Percentiles rank a stretch among this genome's conserved stretches.
Conservation (phyloP, 1,284 basidiomycete genomes). For the Irpex sp. region DNA sequence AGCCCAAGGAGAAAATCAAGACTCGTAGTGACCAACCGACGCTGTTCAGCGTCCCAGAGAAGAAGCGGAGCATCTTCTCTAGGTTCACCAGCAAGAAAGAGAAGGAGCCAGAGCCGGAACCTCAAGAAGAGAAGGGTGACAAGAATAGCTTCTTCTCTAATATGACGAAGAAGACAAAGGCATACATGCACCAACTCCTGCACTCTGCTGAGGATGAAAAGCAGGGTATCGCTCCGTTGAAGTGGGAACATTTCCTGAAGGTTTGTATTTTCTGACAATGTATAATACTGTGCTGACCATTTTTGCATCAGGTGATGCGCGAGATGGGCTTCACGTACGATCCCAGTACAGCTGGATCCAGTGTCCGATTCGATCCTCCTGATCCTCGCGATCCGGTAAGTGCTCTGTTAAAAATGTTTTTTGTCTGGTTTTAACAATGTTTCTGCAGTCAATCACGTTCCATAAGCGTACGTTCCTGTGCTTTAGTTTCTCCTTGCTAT, state of each 20-base stretch:
- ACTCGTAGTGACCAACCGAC: conserved; percentile 56
- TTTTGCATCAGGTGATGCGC: conserved; percentile 54
- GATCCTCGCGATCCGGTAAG: conserved; percentile 51
- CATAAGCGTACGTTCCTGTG: conserved; percentile 59
- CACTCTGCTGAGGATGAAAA: conserved; percentile 53
- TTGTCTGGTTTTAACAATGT: background rate
- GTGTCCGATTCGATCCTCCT: conserved; percentile 77
- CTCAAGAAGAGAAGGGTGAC: conserved; percentile 33
- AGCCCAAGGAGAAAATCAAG: conserved; percentile 63
- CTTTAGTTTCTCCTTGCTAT: background rate
- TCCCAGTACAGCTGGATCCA: conserved; percentile 74
- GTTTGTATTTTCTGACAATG: conserved; percentile 26
- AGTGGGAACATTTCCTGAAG: conserved; percentile 68
- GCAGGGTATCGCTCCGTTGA: conserved; percentile 56
- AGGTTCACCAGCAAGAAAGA: conserved; percentile 36
- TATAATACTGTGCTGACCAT: background rate
- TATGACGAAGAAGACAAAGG: conserved; percentile 54
- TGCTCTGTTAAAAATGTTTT: background rate
- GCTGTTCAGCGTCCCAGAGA: conserved; percentile 43
- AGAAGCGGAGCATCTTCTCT: conserved; percentile 45
- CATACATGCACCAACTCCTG: conserved; percentile 62
- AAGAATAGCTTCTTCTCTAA: conserved; percentile 53
- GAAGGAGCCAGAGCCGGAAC: conserved; percentile 28
- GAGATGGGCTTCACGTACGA: conserved; percentile 75
- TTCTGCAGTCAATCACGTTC: conserved; percentile 62